These are phyloP conservation scores for Boletus barrowsii DNA, from an alignment of 768 basidiomycete genomes.

Conservation along the genomic window DNA sequence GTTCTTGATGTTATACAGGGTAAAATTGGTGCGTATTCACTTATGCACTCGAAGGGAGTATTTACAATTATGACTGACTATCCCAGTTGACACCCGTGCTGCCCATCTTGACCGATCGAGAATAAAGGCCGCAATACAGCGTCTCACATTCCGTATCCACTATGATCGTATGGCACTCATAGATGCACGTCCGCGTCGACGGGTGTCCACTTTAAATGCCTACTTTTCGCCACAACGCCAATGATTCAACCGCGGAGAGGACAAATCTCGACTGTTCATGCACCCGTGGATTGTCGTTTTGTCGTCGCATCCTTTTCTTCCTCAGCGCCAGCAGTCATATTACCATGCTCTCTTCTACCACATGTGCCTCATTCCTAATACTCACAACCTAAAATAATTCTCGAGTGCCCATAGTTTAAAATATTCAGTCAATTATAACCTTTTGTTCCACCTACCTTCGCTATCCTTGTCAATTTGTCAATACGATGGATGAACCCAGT, in stretches of 20 bases:
- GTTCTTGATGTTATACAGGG: slow-evolving; percentile 54
- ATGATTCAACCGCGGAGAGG: background rate
- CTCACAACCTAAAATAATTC: background rate
- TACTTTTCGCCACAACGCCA: slow-evolving; percentile 29
- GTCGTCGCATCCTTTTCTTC: background rate
- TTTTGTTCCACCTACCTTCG: background rate
- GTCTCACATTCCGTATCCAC: slow-evolving; percentile 56
- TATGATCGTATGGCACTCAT: slow-evolving; percentile 50
- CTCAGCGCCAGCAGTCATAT: background rate
- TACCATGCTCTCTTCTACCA: background rate
- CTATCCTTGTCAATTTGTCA: background rate
- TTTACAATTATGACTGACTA: background rate
- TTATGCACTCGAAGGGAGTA: background rate
- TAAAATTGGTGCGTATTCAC: slow-evolving; percentile 52
- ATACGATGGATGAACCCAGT: background rate
- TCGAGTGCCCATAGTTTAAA: slow-evolving; percentile 12
- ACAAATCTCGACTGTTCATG: background rate
- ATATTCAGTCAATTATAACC: slow-evolving; percentile 24
- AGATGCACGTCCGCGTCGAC: slow-evolving; percentile 18
- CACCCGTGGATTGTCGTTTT: background rate
- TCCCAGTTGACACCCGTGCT: slow-evolving; percentile 66
- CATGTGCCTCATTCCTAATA: background rate
- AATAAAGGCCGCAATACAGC: slow-evolving; percentile 66
- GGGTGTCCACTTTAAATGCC: slow-evolving; percentile 26
- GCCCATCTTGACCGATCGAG: slow-evolving; percentile 74